These are phyloP conservation scores for Agrostemma githago DNA, from an alignment of 148 eudicot species.

Conservation along the genomic window DNA sequence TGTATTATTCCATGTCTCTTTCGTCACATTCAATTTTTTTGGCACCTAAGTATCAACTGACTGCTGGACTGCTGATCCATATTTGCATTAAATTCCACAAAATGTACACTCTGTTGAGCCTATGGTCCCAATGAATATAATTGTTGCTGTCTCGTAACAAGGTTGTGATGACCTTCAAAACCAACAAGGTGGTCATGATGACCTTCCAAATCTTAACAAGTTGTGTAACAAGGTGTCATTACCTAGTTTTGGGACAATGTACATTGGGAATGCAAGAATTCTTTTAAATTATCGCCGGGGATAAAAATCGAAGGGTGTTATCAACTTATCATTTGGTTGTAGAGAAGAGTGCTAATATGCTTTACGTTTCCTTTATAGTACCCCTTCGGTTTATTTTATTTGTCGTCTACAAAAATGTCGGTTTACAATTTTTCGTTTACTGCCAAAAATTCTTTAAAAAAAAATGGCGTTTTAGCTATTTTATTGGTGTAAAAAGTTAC, in stretches of 20 bases:
- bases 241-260: no score
- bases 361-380: no score
- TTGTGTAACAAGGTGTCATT: background rate
- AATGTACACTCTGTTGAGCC: background rate
- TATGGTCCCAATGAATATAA: background rate
- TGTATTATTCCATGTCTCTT: slow-evolving; percentile 9
- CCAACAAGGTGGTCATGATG: background rate
- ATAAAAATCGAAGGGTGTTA: background rate
- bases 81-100: background rate
- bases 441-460: no score
- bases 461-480: no score
- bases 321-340: background rate
- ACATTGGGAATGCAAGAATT: no score
- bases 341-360: no score
- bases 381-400: no score
- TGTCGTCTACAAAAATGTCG: no score
- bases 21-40: slow-evolving; percentile 11
- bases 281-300: background rate
- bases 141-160: background rate
- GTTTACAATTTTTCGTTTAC: no score
- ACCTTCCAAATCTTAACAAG: background rate
- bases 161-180: background rate
- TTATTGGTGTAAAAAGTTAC: no score
- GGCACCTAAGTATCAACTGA: background rate
- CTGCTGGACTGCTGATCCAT: background rate